Evolutionary conservation across 2,329 filamentous ascomycete species (phyloP), one percentile per base, ranked within the genome.

Genomic region (Teratosphaeria gauchensis): DNA sequence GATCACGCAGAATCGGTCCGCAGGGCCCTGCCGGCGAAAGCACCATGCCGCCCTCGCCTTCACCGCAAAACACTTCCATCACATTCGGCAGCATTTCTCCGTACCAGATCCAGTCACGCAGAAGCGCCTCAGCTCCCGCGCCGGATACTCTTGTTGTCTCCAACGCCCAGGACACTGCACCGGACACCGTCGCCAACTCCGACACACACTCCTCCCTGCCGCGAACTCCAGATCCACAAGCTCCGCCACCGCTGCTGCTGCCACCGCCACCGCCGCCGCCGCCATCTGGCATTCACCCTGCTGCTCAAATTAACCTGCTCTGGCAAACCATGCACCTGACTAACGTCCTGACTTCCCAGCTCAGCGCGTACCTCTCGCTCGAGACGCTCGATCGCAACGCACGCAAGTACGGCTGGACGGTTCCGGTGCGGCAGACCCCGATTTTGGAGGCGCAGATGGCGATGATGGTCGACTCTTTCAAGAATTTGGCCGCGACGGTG

Each of bases 361-460:
- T 59, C 5, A 19, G 35, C 58, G 58, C 58, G 8, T 59, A 32
- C 46, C 58, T 59, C 54, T 59, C 58, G 7, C 58, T 59, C 24
- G 58, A 59, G 33, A 42, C 58, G 14, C 54, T 59, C 33, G 48
- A 59, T 9, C 58, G 58, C n/a, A 54, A 59, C 24, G n/a, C 54
- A 21, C 16, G 14, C 9, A 11, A 6, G 1, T 16, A 7, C 33
- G 33, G 51, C 21, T 48, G 52, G 12, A 48, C 28, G 16, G 54
- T 53, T 11, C 58, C 58, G 14, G 28, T 35, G 14, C 46, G 31
- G 32, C 58, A 56, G 24, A 8, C 8, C 3, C 58, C 46, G 19
- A n/a, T 56, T 11, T 16, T 59, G 46, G 14, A 19, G 12, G 54
- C 54, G 21, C 54, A 56, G 35, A 51, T 48, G n/a, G 46, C n/a